phyloP scores from a whole-genome alignment of 805 yeast genomes.

The Lipomyces kockii region DNA sequence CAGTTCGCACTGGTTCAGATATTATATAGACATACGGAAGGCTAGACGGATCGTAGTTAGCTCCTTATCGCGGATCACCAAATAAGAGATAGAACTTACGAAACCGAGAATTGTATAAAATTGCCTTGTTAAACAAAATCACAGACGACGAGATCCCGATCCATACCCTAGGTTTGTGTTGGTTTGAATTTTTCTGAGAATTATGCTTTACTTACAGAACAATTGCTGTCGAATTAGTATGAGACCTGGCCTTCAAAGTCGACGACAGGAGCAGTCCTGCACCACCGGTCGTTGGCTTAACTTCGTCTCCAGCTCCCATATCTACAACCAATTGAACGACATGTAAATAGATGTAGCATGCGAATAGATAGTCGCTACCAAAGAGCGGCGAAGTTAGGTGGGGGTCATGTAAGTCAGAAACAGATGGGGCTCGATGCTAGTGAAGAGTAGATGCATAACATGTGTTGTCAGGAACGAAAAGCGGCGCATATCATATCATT shows the following conservation, averaged over 20 bases:
- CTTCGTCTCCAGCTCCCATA: not conserved
- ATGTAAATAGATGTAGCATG: not conserved
- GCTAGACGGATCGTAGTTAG: slow-evolving; percentile 6
- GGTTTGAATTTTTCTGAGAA: not conserved
- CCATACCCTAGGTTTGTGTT: slow-evolving; percentile 28
- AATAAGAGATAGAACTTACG: slow-evolving; percentile 17
- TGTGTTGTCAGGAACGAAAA: too few relatives aligned
- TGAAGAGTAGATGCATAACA: not conserved
- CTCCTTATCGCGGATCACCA: not conserved
- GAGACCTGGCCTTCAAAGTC: not conserved
- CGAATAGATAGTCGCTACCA: not conserved
- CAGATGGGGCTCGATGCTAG: not conserved
- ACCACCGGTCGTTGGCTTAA: not conserved
- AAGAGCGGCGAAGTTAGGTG: not conserved
- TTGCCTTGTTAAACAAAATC: slow-evolving; percentile 36
- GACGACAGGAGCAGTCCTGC: slow-evolving; percentile 13
- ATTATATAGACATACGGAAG: slow-evolving; percentile 23
- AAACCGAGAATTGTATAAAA: slow-evolving; percentile 27
- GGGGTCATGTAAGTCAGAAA: not conserved
- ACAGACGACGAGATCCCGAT: slow-evolving; percentile 37
- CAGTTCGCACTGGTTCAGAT: too few relatives aligned
- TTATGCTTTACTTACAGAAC: slow-evolving; percentile 11
- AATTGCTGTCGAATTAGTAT: slow-evolving; percentile 1
- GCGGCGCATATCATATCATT: too few relatives aligned
- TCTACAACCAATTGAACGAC: not conserved